A percentile compares a stretch with the other conserved stretches of the same genome.
Conservation (phyloP, 495 filamentous ascomycete genomes). For the Penicillium chermesinum region DNA sequence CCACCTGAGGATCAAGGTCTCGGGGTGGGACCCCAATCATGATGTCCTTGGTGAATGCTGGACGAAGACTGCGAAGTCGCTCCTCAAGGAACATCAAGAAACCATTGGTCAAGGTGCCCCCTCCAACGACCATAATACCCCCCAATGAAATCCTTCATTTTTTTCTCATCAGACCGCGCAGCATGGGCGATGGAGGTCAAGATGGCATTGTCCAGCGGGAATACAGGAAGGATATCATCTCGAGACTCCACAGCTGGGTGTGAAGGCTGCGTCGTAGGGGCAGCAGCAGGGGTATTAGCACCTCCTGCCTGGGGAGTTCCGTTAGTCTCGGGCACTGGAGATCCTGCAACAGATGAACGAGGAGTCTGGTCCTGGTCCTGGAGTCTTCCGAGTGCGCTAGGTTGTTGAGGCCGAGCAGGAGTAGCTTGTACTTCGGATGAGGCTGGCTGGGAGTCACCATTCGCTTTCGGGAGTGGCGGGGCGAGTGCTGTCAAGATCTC, state of each 20-base stretch:
- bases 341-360: slow-evolving; percentile 76
- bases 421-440: slow-evolving; percentile 36
- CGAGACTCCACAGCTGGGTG: slow-evolving; percentile 56
- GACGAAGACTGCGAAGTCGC: slow-evolving; percentile 61
- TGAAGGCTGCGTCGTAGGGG: slow-evolving; percentile 22
- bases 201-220: slow-evolving; percentile 83
- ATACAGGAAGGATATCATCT: slow-evolving; percentile 75
- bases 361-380: slow-evolving; percentile 64
- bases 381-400: slow-evolving; percentile 43
- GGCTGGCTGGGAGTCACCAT: slow-evolving; percentile 27
- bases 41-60: slow-evolving; percentile 72
- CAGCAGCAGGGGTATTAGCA: slow-evolving; percentile 28
- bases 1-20: slow-evolving; percentile 90
- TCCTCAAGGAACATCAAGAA: slow-evolving; percentile 79
- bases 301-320: slow-evolving; percentile 61
- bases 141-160: slow-evolving; percentile 86
- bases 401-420: slow-evolving; percentile 33
- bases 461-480: slow-evolving; percentile 43
- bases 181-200: slow-evolving; percentile 82
- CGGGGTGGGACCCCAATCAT: slow-evolving; percentile 82
- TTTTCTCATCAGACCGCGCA: slow-evolving; percentile 82
- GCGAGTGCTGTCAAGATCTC: slow-evolving; percentile 67
- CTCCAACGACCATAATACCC: slow-evolving; percentile 93
- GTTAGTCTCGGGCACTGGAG: slow-evolving; percentile 72
- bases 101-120: slow-evolving; percentile 72